Evolutionary conservation across 495 filamentous ascomycete species (phyloP), one percentile per base, ranked within the genome.

Genomic region (Tetracladium marchalianum): DNA sequence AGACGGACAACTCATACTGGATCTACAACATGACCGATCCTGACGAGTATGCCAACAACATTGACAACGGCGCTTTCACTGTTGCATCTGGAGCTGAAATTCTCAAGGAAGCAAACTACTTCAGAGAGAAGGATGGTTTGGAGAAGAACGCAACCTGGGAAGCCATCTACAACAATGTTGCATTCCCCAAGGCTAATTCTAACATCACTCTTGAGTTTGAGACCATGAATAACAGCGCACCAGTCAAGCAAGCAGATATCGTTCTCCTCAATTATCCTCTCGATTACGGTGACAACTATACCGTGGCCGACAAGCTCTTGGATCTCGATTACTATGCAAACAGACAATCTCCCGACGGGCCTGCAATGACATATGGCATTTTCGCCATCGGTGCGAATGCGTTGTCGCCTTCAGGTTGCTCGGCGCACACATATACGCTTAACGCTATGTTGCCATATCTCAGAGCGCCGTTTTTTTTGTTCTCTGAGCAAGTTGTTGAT

Each of bases 1-100:
- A 57, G 19, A 70, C 67, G 0, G 68, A 62, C 5, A 65, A 64
- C 10, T 54, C 61, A 44, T 78, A 68, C 36, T 62, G 59, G 34
- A 53, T 78, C 8, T 49, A 55, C n/a, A 89, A 89, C 52, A 84
- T 85, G 72, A 89, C 84, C 1, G 84, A 89, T 62, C 84, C 84
- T 13, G 57, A 60, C 31, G 57, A 60, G 22, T 60, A 60, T 41
- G 53, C 57, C 1, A 88, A 89, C 53, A 67, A 77, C 27, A 60
- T 84, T 15, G 72, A 83, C 53, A 84, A 85, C 17, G 80, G 81
- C 36, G 84, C 79, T 18, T 89, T 77, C 56, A 88, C 84, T 1
- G 84, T 84, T 67, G 74, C 81, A 0, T 55, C 51, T 15, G 51
- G 46, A 15, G 54, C 54, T 12, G 42, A 57, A 7, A 18, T 55